Conservation (phyloP, 2,329 filamentous ascomycete genomes). For the Colletotrichum zoysiae region DNA sequence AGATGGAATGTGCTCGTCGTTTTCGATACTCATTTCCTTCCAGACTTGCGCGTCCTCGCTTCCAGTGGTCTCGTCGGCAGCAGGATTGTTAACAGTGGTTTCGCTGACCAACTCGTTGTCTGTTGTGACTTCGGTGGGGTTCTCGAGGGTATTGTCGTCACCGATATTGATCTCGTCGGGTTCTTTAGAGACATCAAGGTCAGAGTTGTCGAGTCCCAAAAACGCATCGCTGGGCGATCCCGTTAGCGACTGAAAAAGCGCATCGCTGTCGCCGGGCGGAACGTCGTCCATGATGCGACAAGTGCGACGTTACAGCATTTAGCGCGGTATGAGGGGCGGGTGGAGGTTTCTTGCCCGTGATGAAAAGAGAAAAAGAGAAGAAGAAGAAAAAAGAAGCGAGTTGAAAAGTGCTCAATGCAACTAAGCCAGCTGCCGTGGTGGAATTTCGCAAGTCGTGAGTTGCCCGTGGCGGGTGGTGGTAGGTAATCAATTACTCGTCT, state of each 20-base stretch:
- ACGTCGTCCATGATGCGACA: slow-evolving; percentile 43
- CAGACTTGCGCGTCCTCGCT: neutral
- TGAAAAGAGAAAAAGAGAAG: neutral
- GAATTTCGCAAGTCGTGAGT: neutral
- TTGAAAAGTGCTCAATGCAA: neutral
- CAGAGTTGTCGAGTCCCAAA: slow-evolving; percentile 28
- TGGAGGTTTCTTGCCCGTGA: neutral
- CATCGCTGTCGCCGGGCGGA: slow-evolving; percentile 44
- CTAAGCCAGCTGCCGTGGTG: neutral
- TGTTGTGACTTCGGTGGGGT: neutral
- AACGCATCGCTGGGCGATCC: slow-evolving; percentile 22
- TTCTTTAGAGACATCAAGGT: neutral
- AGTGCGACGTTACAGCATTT: slow-evolving; percentile 19
- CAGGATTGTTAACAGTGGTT: neutral
- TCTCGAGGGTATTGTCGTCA: neutral
- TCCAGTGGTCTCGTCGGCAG: neutral
- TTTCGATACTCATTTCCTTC: neutral
- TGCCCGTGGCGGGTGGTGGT: slow-evolving; percentile 2
- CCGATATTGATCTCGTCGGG: neutral
- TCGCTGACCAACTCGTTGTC: neutral
- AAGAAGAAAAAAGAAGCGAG: neutral
- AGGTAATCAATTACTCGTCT: no score
- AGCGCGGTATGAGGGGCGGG: neutral
- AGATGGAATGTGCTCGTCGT: neutral
- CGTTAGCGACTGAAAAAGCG: neutral